Evolutionary conservation across 768 basidiomycete species (phyloP), one percentile per base, ranked within the genome.

Genomic region (Coprinopsis strossmayeri): DNA sequence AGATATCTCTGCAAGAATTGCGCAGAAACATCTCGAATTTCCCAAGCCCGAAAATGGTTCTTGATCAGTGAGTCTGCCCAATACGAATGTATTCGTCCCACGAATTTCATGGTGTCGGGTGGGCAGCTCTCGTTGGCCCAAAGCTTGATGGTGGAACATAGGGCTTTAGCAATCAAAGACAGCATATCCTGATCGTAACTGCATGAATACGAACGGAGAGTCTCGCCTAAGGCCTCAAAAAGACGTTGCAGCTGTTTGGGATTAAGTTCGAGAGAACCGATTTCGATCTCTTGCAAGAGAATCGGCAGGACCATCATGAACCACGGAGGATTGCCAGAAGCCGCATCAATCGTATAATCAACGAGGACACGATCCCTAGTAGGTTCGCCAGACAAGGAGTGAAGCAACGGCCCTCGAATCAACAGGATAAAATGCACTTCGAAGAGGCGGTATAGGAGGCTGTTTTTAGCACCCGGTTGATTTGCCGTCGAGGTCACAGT

Each of bases 1-100:
- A 93, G 69, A 59, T 86, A 91, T 35, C 60, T 61, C 51, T 83
- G 80, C 40, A 92, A 63, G 60, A 95, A 87, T 26, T 70, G 69
- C 37, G 80, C 69, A 25, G 87, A 67, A 23, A 69, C 59, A 56
- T 89, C 82, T 27, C 91, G 79, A 24, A 82, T 40, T 25, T 38
- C 27, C 50, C 50, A 51, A 28, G 28, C n/a, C 17, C 15, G n/a
- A 45, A 15, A 18, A 10, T 18, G 13, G 20, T 39, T 46, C 2
- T 4, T 38, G 11, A 12, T 15, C 26, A 46, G 3, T 25, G 25
- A 46, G 0, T 97, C 94, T 1, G 73, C 70, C 3, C 94, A 88
- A 53, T 87, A 87, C 0, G 85, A 69, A n/a, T n/a, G n/a, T n/a
- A n/a, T n/a, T n/a, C n/a, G n/a, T n/a, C n/a, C n/a, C n/a, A n/a